These are phyloP conservation scores for Eimeria sp. DNA, from an alignment of 169 alveolate species.

Conservation along the genomic window DNA sequence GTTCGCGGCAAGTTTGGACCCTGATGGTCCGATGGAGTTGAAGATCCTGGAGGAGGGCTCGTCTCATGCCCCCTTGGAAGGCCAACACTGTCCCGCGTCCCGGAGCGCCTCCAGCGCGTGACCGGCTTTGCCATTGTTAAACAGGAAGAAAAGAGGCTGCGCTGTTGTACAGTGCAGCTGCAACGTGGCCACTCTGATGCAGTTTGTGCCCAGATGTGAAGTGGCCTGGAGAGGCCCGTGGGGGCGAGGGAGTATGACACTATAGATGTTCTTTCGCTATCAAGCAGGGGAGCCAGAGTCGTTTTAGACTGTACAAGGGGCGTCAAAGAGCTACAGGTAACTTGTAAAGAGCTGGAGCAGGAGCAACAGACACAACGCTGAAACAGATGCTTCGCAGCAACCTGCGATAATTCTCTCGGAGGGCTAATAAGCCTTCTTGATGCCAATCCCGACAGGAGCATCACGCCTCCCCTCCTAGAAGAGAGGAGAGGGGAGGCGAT, in stretches of 20 bases:
- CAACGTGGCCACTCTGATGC: slow-evolving; percentile 28
- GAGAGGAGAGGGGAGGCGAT: slow-evolving; percentile 21
- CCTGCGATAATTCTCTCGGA: not conserved
- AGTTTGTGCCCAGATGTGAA: slow-evolving; percentile 14
- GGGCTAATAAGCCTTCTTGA: slow-evolving; percentile 46
- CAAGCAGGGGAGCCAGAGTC: not conserved
- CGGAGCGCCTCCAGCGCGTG: slow-evolving; percentile 71
- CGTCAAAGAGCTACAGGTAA: not conserved
- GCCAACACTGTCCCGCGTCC: slow-evolving; percentile 46
- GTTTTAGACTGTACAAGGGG: not conserved
- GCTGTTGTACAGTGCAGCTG: slow-evolving; percentile 34
- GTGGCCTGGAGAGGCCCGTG: not conserved
- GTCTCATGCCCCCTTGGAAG: slow-evolving; percentile 36
- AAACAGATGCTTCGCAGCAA: slow-evolving; percentile 30
- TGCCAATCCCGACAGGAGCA: slow-evolving; percentile 54
- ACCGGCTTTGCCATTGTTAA: slow-evolving; percentile 46
- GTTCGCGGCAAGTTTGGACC: slow-evolving; percentile 1
- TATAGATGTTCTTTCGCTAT: not conserved
- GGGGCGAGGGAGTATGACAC: slow-evolving; percentile 13
- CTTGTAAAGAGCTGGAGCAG: not conserved
- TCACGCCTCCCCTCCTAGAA: slow-evolving; percentile 60
- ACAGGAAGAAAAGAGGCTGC: slow-evolving; percentile 13
- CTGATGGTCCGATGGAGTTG: slow-evolving; percentile 34
- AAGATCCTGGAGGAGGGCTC: slow-evolving; percentile 25
- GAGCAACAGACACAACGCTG: slow-evolving; percentile 7